Base-by-base conservation (phyloP, 768 basidiomycete genomes). In the Trametes gibbosa region DNA sequence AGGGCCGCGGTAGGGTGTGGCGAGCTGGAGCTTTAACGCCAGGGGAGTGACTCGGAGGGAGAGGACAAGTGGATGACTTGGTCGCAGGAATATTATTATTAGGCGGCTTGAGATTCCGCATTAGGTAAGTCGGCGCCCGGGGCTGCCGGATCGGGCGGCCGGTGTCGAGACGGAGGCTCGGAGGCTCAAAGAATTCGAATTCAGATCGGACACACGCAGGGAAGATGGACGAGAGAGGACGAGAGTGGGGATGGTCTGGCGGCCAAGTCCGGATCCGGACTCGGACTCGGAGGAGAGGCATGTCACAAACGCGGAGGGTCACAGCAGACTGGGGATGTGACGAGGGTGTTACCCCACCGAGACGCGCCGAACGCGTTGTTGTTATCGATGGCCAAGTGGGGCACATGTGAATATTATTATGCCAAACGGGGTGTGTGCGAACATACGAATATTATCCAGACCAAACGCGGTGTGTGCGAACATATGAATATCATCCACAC, bases 271-370 rank as follows among this genome's bases (percentile, higher is more conserved):
- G 7, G 8, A n/a, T n/a, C n/a, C n/a, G n/a, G n/a, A n/a, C n/a
- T n/a, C n/a, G n/a, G 6, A 42, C 41, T n/a, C n/a, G 41, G 17
- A 42, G 16, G 19, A 43, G 42, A 43, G 5, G n/a, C 24, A 23
- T 61, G 60, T 62, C 60, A 62, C 60, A 62, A 46, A 62, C 60
- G 60, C 60, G 60, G 55, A 27, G 29, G 19, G 60, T 62, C 60
- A 62, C 60, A 50, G 35, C 27, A 40, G 46, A 40, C 34, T 37
- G 40, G 37, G 41, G 41, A n/a, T n/a, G 59, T 61, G 53, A 61
- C 53, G 35, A n/a, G 29, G 29, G 29, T 5, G 29, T 32, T 32
- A 19, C 25, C 37, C 34, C 54, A 41, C 37, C 40, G 54, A 53
- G 49, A 51, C 48, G 48, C 53, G 49, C 29, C 35, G 32, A 48